Evolutionary conservation across 2,329 filamentous ascomycete genomes (phyloP), one percentile per base, ranked within the genome.

Genomic region (Colletotrichum tropicicola): DNA sequence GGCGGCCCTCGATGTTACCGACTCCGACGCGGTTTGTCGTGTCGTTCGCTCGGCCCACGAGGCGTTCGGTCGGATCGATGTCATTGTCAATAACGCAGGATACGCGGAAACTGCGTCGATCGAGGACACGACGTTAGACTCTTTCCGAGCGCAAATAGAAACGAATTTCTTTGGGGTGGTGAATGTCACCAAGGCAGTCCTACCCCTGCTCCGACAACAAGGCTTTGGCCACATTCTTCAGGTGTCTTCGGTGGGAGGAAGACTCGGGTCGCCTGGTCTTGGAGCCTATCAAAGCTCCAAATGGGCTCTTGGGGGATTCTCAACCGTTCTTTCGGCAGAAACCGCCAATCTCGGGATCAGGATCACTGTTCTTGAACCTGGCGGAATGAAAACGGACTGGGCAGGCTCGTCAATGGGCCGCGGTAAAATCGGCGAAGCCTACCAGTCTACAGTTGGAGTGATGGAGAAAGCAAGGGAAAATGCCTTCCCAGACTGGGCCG

Each of bases 21-120:
- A 39, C n/a, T 5, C 21, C 5, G 1, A 21, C 3, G 28, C 15
- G 1, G 15, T 9, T 12, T 6, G 17, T 10, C 6, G 25, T 6
- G 35, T 28, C 23, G 35, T 28, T 19, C 15, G 28, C 2, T 17
- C 13, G 7, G 23, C 35, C 3, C 9, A 41, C 7, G 49, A 43
- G 4, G 82, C 82, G 47, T 89, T 87, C 69, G 80, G 82, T 23
- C 82, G 84, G 7, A 74, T 90, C 44, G 86, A 90, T 69, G 82
- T 89, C 3, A 83, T 89, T 4, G 82, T 87, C 59, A 89, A 89
- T 75, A 89, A 89, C 54, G 87, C 87, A 3, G 88, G 87, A 3
- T 89, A 87, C 65, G 85, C 85, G 12, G 76, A 86, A 1, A 71
- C 75, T 4, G 84, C 83, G 10, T 80, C 83, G 2, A 83, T 88